Base-by-base conservation (phyloP, 768 basidiomycete species). In the Fistulinella prunicolor region DNA sequence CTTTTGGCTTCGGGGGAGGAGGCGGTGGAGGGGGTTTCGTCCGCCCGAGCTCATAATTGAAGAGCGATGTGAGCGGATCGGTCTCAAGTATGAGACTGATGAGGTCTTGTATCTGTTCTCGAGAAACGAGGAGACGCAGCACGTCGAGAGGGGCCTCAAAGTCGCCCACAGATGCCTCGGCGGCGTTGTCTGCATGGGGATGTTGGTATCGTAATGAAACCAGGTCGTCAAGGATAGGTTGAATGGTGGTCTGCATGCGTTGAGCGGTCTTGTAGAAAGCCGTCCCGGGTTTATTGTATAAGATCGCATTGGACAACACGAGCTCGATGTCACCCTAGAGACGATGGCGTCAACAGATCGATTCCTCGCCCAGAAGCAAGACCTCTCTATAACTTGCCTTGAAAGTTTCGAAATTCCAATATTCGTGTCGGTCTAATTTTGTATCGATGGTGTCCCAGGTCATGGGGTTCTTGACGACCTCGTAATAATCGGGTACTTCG, bases 401-500 rank as follows among this genome's bases (percentile, higher is more conserved):
- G 71, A 97, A 94, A 4, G 77, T 66, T 26, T 82, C 73, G 0
- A 88, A 65, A 60, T 89, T 82, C 74, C 84, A 83, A 66, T 97
- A 98, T 60, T 86, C 81, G 50, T 90, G 85, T 29, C 75, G 74
- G 43, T 94, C 87, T 24, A 99, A 72, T 64, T 90, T 95, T 23
- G 70, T 67, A 38, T 90, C 85, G 60, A 99, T 95, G 23, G 74
- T 76, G 12, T 74, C 75, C 83, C 94, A 94, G 51, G 85, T 86
- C 91, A 96, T 96, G 0, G 96, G 96, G 4, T 77, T 72, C 58
- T 82, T 77, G 59, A 99, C 77, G 29, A 96, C 73, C 38, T 91
- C 86, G 60, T 87, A 92, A 64, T 99, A 99, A 61, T 97, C 94
- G 1, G 89, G 89, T 0, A 94, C 91, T 34, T 87, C 81, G 1